Percentiles rank a stretch among this genome's conserved stretches.
Evolutionary conservation across 306 rosid genomes (phyloP).

Genomic region (Adenanthera pavonina): DNA sequence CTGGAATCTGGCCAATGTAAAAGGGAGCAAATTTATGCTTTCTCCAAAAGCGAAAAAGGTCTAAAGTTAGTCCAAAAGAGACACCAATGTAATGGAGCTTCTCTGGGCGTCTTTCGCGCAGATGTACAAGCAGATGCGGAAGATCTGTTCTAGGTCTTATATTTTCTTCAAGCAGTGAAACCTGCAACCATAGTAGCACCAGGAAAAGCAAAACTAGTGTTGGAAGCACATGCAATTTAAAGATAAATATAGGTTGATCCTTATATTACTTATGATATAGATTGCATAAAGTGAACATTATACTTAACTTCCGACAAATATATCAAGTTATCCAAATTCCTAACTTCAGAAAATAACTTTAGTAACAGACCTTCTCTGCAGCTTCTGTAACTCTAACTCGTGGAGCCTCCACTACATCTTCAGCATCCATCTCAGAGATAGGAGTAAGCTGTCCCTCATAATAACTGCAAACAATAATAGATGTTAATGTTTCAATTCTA

Average conservation of each 20-base stretch:
- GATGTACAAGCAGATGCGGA: slow-evolving; percentile 89
- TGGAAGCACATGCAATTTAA: not conserved
- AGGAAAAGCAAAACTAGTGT: slow-evolving; percentile 33
- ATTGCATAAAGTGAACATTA: slow-evolving; percentile 1
- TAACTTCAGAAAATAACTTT: slow-evolving; percentile 9
- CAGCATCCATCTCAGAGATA: slow-evolving; percentile 74
- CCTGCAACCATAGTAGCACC: slow-evolving; percentile 56
- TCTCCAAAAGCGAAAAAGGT: slow-evolving; percentile 93
- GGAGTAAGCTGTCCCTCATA: slow-evolving; percentile 87
- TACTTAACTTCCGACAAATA: not conserved
- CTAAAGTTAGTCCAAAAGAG: slow-evolving; percentile 94
- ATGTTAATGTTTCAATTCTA: slow-evolving; percentile 14
- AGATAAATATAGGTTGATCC: not conserved
- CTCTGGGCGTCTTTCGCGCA: slow-evolving; percentile 86
- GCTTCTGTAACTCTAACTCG: slow-evolving; percentile 76
- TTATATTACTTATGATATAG: not conserved
- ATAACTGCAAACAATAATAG: slow-evolving; percentile 62
- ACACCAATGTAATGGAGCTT: slow-evolving; percentile 95
- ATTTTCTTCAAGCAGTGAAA: slow-evolving; percentile 85
- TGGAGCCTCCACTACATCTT: slow-evolving; percentile 52
- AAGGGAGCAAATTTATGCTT: slow-evolving; percentile 90
- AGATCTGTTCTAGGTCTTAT: slow-evolving; percentile 83
- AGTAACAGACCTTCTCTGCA: slow-evolving; percentile 71
- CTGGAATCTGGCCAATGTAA: slow-evolving; percentile 94
- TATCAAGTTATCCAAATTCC: slow-evolving; percentile 23